Conservation (phyloP, 805 yeast species). For the Kluyveromyces nonfermentans region DNA sequence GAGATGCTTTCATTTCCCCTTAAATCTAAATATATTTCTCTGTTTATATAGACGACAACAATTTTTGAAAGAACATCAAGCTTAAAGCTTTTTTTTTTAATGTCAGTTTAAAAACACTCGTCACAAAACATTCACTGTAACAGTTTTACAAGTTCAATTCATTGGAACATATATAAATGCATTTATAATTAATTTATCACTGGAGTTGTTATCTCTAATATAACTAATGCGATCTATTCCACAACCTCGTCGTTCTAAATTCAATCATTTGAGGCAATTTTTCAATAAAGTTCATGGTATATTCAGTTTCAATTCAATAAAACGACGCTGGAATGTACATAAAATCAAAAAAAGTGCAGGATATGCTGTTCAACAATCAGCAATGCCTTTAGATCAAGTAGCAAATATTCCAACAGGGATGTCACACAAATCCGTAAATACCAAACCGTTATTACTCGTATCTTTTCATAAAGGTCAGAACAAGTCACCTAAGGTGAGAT, state of each 20-base stretch:
- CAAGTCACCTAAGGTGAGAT: slow-evolving; percentile 18
- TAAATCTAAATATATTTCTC: slow-evolving; percentile 4
- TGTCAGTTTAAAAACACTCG: neutral
- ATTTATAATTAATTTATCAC: no score
- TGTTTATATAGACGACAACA: neutral
- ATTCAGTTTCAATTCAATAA: slow-evolving; percentile 12
- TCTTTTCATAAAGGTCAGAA: slow-evolving; percentile 22
- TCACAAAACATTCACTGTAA: neutral
- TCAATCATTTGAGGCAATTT: slow-evolving; percentile 11
- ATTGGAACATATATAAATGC: no score
- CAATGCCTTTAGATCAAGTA: slow-evolving; percentile 19
- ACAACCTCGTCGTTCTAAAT: slow-evolving; percentile 20
- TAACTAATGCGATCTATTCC: slow-evolving; percentile 28
- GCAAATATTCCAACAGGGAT: slow-evolving; percentile 17
- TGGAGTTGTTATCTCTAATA: no score
- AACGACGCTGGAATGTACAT: slow-evolving; percentile 20
- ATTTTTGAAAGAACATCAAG: neutral
- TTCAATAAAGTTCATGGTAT: slow-evolving; percentile 10
- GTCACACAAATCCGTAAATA: slow-evolving; percentile 8
- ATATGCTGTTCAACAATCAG: slow-evolving; percentile 11
- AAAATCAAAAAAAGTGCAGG: slow-evolving; percentile 11
- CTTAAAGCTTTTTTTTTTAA: neutral
- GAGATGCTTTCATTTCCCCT: slow-evolving; percentile 39
- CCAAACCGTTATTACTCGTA: slow-evolving; percentile 25
- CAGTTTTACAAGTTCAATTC: no score